A percentile compares a stretch with the other conserved stretches of the same genome.
These are phyloP conservation scores for Eustoma russellianum DNA, from an alignment of 257 asterid species.

Conservation along the genomic window DNA sequence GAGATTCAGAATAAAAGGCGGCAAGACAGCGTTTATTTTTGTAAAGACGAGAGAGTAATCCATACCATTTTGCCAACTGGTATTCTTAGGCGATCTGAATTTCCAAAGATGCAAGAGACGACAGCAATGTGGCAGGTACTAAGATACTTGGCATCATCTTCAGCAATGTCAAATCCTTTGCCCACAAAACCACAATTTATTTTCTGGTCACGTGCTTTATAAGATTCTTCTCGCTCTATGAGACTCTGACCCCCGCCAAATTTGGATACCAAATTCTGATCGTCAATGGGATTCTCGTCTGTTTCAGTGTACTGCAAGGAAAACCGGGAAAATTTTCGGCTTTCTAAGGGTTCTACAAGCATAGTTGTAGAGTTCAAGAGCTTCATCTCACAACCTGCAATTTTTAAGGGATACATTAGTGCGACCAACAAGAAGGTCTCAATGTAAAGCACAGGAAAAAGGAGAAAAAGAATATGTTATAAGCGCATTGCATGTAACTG, in stretches of 20 bases:
- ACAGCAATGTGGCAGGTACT: slow-evolving; percentile 98
- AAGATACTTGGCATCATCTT: slow-evolving; percentile 93
- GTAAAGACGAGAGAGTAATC: slow-evolving; percentile 5
- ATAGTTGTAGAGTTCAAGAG: slow-evolving; percentile 47
- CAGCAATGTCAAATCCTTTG: slow-evolving; percentile 87
- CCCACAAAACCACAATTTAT: slow-evolving; percentile 94
- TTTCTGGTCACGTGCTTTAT: slow-evolving; percentile 87
- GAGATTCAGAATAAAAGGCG: background rate
- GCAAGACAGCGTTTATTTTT: background rate
- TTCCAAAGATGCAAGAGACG: slow-evolving; percentile 91
- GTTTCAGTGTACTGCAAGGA: slow-evolving; percentile 63
- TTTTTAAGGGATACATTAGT: slow-evolving; percentile 11
- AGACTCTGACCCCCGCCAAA: slow-evolving; percentile 92
- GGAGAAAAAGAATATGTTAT: no score
- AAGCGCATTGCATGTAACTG: no score
- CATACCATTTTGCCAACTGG: slow-evolving; percentile 69
- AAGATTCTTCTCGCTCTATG: slow-evolving; percentile 75
- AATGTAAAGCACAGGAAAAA: no score
- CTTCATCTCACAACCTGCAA: slow-evolving; percentile 85
- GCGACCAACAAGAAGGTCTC: slow-evolving; percentile 8
- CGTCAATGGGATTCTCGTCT: slow-evolving; percentile 50
- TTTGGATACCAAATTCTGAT: slow-evolving; percentile 67
- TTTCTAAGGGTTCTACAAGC: slow-evolving; percentile 79
- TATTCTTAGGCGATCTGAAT: slow-evolving; percentile 89
- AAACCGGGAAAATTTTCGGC: slow-evolving; percentile 76